Evolutionary conservation across 768 basidiomycete genomes (phyloP).

Genomic region (Boletus rubescentipes): DNA sequence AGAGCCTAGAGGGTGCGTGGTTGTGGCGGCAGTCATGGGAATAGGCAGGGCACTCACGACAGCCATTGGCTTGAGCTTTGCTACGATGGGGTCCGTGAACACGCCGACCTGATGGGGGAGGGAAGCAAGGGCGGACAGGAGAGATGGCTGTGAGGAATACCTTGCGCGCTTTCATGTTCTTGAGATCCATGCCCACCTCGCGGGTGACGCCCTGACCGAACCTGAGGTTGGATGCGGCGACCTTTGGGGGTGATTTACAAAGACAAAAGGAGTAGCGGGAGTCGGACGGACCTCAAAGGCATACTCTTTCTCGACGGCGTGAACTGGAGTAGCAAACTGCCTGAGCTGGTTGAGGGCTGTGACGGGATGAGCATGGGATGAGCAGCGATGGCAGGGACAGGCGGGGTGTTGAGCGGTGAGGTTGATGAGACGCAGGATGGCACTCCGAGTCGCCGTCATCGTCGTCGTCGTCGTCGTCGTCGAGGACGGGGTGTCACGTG

Average conservation of each 20-base stretch:
- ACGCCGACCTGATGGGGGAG: conserved; percentile 73
- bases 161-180: conserved; percentile 90
- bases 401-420: conserved; percentile 63
- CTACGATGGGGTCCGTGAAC: conserved; percentile 88
- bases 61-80: conserved; percentile 79
- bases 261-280: not conserved
- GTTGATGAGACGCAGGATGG: conserved; percentile 73
- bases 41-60: conserved; percentile 47
- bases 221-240: conserved; percentile 83
- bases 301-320: conserved; percentile 77
- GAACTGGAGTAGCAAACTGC: conserved; percentile 75
- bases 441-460: conserved; percentile 52
- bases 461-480: not conserved
- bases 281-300: conserved; percentile 71
- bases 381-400: conserved; percentile 80
- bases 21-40: not conserved
- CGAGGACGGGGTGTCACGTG: conserved; percentile 6
- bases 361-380: conserved; percentile 40
- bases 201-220: conserved; percentile 89
- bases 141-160: conserved; percentile 34
- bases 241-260: conserved; percentile 38
- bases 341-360: conserved; percentile 57
- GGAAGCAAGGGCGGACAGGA: conserved; percentile 6
- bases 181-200: conserved; percentile 92
- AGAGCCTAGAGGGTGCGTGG: conserved; percentile 51